Conservation (phyloP, 2,329 filamentous ascomycete species). For the Phaeosphaeria sp. region DNA sequence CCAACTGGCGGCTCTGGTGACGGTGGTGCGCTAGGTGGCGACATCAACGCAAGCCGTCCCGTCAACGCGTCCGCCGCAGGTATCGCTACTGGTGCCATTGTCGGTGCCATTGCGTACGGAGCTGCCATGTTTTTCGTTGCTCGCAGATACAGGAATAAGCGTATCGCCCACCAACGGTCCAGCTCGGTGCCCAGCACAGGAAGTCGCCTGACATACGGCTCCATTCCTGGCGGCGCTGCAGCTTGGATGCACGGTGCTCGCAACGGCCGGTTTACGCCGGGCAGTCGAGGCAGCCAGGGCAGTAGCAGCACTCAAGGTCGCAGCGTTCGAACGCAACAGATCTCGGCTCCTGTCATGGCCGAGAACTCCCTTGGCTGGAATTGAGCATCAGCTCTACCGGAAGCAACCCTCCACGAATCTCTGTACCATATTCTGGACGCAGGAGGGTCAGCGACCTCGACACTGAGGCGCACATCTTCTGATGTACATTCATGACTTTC, state of each 20-base stretch:
- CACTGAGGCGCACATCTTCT: slow-evolving; percentile 9
- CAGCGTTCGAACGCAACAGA: slow-evolving; percentile 72
- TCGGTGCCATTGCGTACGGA: slow-evolving; percentile 84
- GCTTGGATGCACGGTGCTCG: slow-evolving; percentile 57
- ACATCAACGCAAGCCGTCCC: slow-evolving; percentile 61
- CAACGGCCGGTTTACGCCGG: slow-evolving; percentile 48
- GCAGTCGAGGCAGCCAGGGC: slow-evolving; percentile 48
- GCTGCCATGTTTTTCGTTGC: slow-evolving; percentile 94
- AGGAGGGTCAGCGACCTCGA: slow-evolving; percentile 8
- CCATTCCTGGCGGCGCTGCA: slow-evolving; percentile 52
- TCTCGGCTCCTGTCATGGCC: slow-evolving; percentile 88
- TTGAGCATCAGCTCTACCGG: slow-evolving; percentile 55
- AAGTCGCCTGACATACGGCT: slow-evolving; percentile 55
- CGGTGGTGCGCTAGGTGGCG: slow-evolving; percentile 59
- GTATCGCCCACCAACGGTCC: slow-evolving; percentile 75
- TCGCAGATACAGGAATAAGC: slow-evolving; percentile 87
- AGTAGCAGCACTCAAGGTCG: slow-evolving; percentile 68
- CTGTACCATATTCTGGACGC: slow-evolving; percentile 39
- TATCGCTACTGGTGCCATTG: slow-evolving; percentile 79
- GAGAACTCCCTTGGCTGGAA: slow-evolving; percentile 98
- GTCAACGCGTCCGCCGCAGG: slow-evolving; percentile 69
- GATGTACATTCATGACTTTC: slow-evolving; percentile 28
- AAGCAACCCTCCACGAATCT: slow-evolving; percentile 23
- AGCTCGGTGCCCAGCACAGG: slow-evolving; percentile 76
- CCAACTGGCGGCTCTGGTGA: slow-evolving; percentile 47